Evolutionary conservation across 371 early-diverging fungal species (phyloP).

Genomic region (Nematocida ausubeli): DNA sequence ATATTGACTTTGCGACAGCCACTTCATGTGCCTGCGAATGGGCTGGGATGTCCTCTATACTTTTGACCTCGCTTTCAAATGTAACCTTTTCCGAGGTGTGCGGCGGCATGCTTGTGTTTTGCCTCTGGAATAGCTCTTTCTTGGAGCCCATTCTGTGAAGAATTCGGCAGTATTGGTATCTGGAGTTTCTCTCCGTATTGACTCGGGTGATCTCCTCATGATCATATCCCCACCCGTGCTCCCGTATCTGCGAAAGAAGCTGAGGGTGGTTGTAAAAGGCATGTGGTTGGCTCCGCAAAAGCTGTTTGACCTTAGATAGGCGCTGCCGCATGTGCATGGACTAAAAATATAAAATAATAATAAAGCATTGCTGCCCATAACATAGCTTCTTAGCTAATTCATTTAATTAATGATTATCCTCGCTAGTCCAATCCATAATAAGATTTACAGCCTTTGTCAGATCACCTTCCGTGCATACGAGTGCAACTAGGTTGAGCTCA

Average conservation of each 20-base stretch:
- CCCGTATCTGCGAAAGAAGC: conserved; percentile 23
- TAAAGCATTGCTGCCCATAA: background rate
- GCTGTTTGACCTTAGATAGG: conserved; percentile 13
- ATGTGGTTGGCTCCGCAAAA: background rate
- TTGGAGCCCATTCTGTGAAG: conserved; percentile 29
- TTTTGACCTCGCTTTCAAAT: background rate
- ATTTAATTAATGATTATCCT: background rate
- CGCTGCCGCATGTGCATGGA: background rate
- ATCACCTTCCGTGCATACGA: conserved; percentile 74
- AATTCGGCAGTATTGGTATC: conserved; percentile 33
- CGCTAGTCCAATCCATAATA: conserved; percentile 45
- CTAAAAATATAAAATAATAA: conserved; percentile 37
- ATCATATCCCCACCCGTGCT: background rate
- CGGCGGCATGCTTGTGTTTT: background rate
- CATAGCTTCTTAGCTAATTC: background rate
- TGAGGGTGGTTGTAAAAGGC: conserved; percentile 52
- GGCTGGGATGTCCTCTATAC: background rate
- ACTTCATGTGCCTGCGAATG: background rate
- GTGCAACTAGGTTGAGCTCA: conserved; percentile 72
- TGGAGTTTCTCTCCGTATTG: conserved; percentile 33
- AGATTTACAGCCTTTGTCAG: conserved; percentile 65
- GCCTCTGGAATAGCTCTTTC: background rate
- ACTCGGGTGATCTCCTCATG: background rate
- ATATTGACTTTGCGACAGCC: background rate
- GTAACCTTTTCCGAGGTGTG: conserved; percentile 12